Conservation (phyloP, 139 green algal species). For the Chlorella sp. region DNA sequence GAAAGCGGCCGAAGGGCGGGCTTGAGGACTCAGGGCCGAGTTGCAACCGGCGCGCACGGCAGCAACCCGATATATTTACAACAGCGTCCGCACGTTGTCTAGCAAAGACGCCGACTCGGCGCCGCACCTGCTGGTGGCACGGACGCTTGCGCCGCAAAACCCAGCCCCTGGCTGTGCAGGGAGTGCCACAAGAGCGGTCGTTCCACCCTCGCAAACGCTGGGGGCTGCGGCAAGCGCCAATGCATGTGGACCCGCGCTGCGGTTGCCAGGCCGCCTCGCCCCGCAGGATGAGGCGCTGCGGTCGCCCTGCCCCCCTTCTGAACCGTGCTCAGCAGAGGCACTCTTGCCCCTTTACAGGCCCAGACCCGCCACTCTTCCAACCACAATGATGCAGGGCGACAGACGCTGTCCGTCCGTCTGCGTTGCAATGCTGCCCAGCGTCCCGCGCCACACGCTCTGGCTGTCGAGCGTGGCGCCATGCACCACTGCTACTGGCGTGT, state of each 20-base stretch:
- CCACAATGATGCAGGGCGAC: slow-evolving; percentile 70
- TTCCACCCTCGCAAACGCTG: too few species aligned
- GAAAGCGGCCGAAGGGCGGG: background rate
- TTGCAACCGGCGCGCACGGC: too few species aligned
- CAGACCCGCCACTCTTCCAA: slow-evolving; percentile 37
- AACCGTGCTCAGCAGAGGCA: background rate
- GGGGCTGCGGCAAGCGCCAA: background rate
- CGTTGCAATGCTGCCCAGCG: slow-evolving; percentile 44
- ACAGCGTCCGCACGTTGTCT: too few species aligned
- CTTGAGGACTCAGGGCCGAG: too few species aligned
- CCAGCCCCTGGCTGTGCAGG: too few species aligned
- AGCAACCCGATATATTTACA: too few species aligned
- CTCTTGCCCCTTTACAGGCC: too few species aligned
- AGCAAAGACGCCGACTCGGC: too few species aligned
- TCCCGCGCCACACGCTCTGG: slow-evolving; percentile 66
- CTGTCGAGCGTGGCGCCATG: slow-evolving; percentile 49
- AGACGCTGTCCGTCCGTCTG: slow-evolving; percentile 47
- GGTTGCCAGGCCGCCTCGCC: too few species aligned
- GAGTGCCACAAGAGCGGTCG: too few species aligned
- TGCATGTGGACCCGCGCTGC: background rate
- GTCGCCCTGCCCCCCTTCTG: background rate
- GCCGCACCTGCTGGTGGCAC: background rate
- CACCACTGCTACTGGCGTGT: slow-evolving; percentile 34
- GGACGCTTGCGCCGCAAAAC: too few species aligned
- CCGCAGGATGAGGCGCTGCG: too few species aligned